Base-by-base conservation (phyloP, 2,329 filamentous ascomycete species). In the Trichophyton benhamiae region DNA sequence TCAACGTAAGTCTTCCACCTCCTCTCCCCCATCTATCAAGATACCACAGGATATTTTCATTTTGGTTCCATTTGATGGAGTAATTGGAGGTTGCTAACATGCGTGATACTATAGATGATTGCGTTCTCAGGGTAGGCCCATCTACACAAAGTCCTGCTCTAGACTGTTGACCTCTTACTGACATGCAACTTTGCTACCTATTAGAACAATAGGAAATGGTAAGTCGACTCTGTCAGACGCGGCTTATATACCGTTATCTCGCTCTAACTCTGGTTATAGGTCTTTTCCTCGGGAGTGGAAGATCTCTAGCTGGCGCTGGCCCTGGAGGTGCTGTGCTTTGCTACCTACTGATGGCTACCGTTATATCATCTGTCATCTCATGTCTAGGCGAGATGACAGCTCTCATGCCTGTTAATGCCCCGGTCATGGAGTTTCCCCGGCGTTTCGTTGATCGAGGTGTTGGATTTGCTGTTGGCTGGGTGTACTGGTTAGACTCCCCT, bases 401-500 rank as follows among this genome's bases (percentile, higher is more conserved):
- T 2, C 67, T 76, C 57, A 72, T 75, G 55, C 73, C 74, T 41
- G 73, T 76, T 11, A 74, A 74, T 42, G 73, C 74, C 15, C 70
- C 74, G 1, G 73, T 74, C 36, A 74, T 74, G 59, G 73, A 75
- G 62, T 76, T 76, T 61, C 70, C 71, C 30, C 66, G 71, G 27
- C 68, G 74, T 41, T 77, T 75, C 66, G 65, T 77, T 36, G 74
- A 76, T 64, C 72, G 76, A 67, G 74, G 74, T 30, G 70, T 78
- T 20, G 76, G 76, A 38, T 78, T 76, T 67, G 75, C 76, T 1
- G 73, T 72, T 15, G 76, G 75, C 1, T 79, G 77, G 77, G 77
- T 78, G 66, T 69, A 73, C 27, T 78, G 75, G 76, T 75, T 64
- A 60, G 67, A 38, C 3, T 20, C 30, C 44, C n/a, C 9, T 42